phyloP scores from a whole-genome alignment of 345 rosid species.

The Corchorus olitorius region DNA sequence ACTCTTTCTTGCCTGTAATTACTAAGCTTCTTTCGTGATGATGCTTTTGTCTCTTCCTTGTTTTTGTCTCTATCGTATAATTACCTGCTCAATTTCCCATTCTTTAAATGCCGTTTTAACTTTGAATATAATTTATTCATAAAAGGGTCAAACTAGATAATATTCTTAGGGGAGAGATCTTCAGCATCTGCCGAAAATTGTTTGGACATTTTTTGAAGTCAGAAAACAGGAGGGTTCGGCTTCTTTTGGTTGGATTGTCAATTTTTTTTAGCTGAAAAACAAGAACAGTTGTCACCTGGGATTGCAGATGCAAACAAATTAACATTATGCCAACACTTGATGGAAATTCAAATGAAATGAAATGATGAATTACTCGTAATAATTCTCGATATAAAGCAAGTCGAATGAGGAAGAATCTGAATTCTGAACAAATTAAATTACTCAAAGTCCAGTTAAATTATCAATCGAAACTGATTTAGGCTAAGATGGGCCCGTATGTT shows the following conservation, averaged over 20 bases:
- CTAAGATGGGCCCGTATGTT: no score
- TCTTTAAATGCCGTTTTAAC: neutral
- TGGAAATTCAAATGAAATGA: no score
- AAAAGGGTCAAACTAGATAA: no score
- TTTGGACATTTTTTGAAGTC: neutral
- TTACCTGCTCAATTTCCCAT: neutral
- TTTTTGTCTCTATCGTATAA: neutral
- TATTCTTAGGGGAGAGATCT: neutral
- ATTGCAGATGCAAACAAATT: neutral
- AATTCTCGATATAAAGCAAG: no score
- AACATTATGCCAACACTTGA: no score
- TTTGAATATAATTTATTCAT: neutral
- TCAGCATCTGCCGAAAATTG: neutral
- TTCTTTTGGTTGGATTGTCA: constrained; percentile 7
- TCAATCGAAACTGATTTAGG: no score
- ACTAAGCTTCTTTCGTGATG: constrained; percentile 33
- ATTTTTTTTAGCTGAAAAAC: neutral
- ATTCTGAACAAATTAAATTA: no score
- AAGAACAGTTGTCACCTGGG: neutral
- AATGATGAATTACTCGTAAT: no score
- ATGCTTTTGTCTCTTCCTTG: constrained; percentile 21
- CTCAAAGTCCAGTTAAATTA: no score
- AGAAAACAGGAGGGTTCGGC: constrained; percentile 9
- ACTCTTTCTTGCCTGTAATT: constrained; percentile 28
- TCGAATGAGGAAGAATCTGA: no score